phyloP scores from a whole-genome alignment of 176 grass and related monocot genomes.

The Saccharum officinarum region DNA sequence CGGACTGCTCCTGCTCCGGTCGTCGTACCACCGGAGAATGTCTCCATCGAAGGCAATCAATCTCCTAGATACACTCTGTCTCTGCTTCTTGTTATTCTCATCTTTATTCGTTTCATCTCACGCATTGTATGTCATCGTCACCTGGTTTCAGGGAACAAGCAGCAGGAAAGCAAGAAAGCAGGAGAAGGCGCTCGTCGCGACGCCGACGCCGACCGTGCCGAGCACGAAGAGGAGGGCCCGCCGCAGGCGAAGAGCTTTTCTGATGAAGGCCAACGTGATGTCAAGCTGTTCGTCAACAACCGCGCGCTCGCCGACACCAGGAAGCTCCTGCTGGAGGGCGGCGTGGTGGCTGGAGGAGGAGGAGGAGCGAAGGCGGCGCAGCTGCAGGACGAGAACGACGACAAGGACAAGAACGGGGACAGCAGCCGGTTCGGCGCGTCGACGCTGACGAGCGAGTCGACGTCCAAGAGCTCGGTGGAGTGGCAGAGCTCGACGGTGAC shows the following conservation, averaged over 20 bases:
- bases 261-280: not conserved
- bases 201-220: not conserved
- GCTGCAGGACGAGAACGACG: not conserved
- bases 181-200: not conserved
- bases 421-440: slow-evolving; percentile 51
- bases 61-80: not conserved
- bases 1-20: not conserved
- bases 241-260: not conserved
- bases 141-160: slow-evolving; percentile 25
- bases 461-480: slow-evolving; percentile 97
- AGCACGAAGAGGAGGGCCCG: not conserved
- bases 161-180: not conserved
- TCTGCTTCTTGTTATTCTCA: not conserved
- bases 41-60: slow-evolving; percentile 44
- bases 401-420: slow-evolving; percentile 24
- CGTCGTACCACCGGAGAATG: slow-evolving; percentile 12
- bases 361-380: not conserved
- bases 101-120: not conserved
- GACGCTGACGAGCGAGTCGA: slow-evolving; percentile 78
- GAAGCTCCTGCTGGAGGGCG: slow-evolving; percentile 31
- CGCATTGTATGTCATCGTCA: not conserved
- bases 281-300: slow-evolving; percentile 35
- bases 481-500: slow-evolving; percentile 81
- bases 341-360: not conserved
- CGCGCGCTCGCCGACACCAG: slow-evolving; percentile 33